phyloP scores from a whole-genome alignment of 192 early-diverging fungal genomes.

The Paraglomus occultum region DNA sequence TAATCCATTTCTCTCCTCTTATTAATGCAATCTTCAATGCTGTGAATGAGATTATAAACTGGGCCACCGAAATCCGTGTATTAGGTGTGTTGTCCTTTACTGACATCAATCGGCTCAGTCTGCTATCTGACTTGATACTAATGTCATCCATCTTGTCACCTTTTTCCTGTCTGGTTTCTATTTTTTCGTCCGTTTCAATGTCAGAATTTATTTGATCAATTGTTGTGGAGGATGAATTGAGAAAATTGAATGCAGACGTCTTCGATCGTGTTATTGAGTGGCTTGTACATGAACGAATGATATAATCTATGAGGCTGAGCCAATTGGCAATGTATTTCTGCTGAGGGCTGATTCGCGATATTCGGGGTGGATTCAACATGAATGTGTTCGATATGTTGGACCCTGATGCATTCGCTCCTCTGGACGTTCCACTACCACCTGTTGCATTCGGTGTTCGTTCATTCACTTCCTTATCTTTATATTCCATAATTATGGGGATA shows the following conservation, averaged over 20 bases:
- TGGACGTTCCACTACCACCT: conserved; percentile 32
- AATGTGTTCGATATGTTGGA: conserved; percentile 20
- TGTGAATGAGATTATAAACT: conserved; percentile 47
- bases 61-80: conserved; percentile 33
- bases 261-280: conserved; percentile 8
- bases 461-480: conserved; percentile 40
- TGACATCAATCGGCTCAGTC: conserved; percentile 21
- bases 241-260: neutral
- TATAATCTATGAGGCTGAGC: conserved; percentile 6
- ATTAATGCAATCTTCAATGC: conserved; percentile 55
- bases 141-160: conserved; percentile 10
- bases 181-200: neutral
- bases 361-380: conserved; percentile 22
- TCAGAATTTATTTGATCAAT: neutral
- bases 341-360: conserved; percentile 32
- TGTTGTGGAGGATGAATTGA: neutral
- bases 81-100: neutral
- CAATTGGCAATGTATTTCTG: conserved; percentile 19
- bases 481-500: conserved; percentile 51
- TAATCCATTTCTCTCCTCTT: conserved; percentile 46
- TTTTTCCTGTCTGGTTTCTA: conserved; percentile 20
- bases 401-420: conserved; percentile 31
- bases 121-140: conserved; percentile 6
- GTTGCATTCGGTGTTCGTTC: conserved; percentile 30
- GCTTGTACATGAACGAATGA: conserved; percentile 20